Evolutionary conservation across 495 filamentous ascomycete species (phyloP), one percentile per base, ranked within the genome.

Genomic region (Hyaloscypha variabilis): DNA sequence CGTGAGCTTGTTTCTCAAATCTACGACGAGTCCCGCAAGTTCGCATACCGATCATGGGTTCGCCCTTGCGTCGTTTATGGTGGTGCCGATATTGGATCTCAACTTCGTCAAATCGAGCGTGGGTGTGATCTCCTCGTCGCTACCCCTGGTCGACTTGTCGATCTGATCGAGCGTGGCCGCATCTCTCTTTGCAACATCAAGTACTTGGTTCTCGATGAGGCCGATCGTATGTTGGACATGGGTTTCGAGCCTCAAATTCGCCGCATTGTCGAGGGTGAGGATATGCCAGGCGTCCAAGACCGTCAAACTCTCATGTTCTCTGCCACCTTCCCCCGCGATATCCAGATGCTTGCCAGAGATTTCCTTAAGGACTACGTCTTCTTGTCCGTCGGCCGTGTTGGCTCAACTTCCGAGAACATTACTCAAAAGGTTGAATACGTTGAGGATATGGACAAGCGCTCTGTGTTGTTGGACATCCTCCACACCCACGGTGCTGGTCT

Each of bases 201-300:
- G 81, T 99, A 97, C 74, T 84, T 99, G n/a, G 91, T 99, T 69
- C 90, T 99, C 42, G 95, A 99, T 71, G 95, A 99, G 85, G 95
- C 95, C 77, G 95, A 99, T 82, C 96, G 96, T 77, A 98, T 99
- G 95, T 82, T 99, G 85, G 95, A 99, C 83, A 98, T 99, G 95
- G 95, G 95, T 90, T 99, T 99, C 85, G 95, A 99, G 83, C 95
- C 95, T 72, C 95, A 99, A 79, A 97, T 99, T 76, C 94, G 95
- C 69, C 90, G 95, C 69, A 98, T 99, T 71, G 94, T 99, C 26
- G 94, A 99, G 79, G 92, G 91, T 67, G 95, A 97, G 79, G 95
- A 99, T 74, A 97, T 98, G 95, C 95, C 96, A 39, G 78, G 80
- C 53, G 91, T 93, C 66, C 82, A 90, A 64, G 79, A 83, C 71